phyloP scores from a whole-genome alignment of 768 basidiomycete genomes.

The Strobilomyces dryophilus region DNA sequence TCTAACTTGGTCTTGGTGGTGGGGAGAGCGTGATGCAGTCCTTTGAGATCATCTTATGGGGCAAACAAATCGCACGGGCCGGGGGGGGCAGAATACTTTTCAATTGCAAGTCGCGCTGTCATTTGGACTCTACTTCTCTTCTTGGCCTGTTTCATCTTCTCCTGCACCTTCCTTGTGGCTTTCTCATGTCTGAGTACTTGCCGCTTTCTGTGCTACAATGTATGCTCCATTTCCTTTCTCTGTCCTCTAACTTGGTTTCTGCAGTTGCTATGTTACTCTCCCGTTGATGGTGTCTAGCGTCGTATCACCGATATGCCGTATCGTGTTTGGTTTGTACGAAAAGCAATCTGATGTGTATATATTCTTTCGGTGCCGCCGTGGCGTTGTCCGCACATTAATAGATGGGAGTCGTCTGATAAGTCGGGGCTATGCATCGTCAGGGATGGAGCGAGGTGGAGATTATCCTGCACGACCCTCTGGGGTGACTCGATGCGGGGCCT shows the following conservation, averaged over 20 bases:
- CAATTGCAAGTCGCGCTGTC: constrained; percentile 14
- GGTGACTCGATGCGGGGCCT: too few relatives aligned
- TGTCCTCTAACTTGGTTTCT: neutral
- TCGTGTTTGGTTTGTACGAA: neutral
- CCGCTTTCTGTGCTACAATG: neutral
- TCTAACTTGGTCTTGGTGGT: constrained; percentile 24
- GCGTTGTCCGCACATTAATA: too few relatives aligned
- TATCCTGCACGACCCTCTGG: too few relatives aligned
- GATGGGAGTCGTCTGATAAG: too few relatives aligned
- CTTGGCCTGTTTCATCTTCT: neutral
- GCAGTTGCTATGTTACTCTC: constrained; percentile 3
- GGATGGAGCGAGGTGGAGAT: too few relatives aligned
- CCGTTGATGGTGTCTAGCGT: constrained; percentile 1
- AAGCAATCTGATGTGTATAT: neutral
- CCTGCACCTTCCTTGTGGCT: neutral
- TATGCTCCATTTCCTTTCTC: neutral
- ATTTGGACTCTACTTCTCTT: neutral
- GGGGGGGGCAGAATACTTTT: constrained; percentile 17
- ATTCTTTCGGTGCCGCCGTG: neutral
- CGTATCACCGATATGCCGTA: neutral
- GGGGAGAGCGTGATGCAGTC: constrained; percentile 12
- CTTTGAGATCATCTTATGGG: constrained; percentile 28
- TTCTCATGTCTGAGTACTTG: neutral
- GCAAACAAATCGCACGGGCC: constrained; percentile 23
- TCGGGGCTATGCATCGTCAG: too few relatives aligned